Percentiles rank a stretch among this genome's conserved stretches.
These are phyloP conservation scores for Akebia trifoliata DNA, from an alignment of 164 flowering plant species.

Conservation along the genomic window DNA sequence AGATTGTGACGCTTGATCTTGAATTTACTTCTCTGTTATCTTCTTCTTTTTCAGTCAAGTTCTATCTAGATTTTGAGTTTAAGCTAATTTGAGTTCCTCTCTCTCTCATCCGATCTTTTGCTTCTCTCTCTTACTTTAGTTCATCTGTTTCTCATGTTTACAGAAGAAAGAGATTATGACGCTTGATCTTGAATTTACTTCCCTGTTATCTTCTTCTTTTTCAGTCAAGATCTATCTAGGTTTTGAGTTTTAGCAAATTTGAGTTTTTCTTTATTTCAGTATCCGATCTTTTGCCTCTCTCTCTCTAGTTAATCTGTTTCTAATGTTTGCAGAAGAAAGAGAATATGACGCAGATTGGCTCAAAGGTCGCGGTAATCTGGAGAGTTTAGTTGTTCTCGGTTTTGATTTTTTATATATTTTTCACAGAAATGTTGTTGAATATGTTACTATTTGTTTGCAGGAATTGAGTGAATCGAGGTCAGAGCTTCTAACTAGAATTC, in stretches of 20 bases:
- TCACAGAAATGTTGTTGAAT: too few species aligned
- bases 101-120: constrained; percentile 1
- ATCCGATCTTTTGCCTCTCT: not conserved
- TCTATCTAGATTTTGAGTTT: not conserved
- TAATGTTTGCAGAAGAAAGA: too few species aligned
- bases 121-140: not conserved
- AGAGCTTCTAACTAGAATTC: constrained; percentile 67
- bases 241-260: not conserved
- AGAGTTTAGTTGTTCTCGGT: too few species aligned
- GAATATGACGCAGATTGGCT: too few species aligned
- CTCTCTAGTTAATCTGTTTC: too few species aligned
- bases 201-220: not conserved
- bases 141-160: too few species aligned
- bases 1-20: constrained; percentile 43
- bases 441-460: constrained; percentile 33
- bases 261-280: not conserved
- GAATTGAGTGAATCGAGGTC: constrained; percentile 73
- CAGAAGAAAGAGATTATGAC: constrained; percentile 61
- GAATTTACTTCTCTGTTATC: too few species aligned
- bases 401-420: too few species aligned
- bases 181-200: constrained; percentile 44
- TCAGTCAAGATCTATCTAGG: too few species aligned
- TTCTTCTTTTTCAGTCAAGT: not conserved
- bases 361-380: too few species aligned
- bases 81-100: not conserved